Evolutionary conservation across 176 grass and related monocot species (phyloP).

Genomic region (Elaeis guineensis): DNA sequence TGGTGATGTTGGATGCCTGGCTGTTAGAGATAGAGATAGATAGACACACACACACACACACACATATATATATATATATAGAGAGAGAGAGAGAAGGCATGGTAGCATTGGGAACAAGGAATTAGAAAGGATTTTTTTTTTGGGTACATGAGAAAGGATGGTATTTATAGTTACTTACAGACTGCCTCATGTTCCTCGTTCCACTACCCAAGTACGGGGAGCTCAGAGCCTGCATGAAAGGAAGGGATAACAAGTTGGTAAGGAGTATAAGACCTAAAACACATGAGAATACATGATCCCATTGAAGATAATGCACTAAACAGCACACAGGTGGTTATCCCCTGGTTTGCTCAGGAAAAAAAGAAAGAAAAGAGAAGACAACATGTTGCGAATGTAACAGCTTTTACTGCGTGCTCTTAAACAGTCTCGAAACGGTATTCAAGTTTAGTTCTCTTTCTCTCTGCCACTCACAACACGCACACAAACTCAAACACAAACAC

Average conservation of each 20-base stretch:
- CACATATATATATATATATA: constrained; percentile 22
- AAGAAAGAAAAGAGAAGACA: too few relatives aligned
- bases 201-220: constrained; percentile 51
- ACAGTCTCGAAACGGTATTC: constrained; percentile 8
- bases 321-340: constrained; percentile 1
- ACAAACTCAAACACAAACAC: background rate
- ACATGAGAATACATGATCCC: constrained; percentile 5
- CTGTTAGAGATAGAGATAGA: background rate
- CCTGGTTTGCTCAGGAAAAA: too few relatives aligned
- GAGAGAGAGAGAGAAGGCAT: constrained; percentile 6
- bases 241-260: constrained; percentile 8
- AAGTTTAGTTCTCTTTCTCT: constrained; percentile 46
- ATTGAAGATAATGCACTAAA: constrained; percentile 31
- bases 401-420: constrained; percentile 37
- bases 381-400: constrained; percentile 13
- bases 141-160: too few relatives aligned
- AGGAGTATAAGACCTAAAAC: constrained; percentile 21
- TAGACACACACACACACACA: background rate
- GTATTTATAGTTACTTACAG: constrained; percentile 2
- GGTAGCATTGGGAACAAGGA: too few relatives aligned
- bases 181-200: constrained; percentile 24
- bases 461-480: constrained; percentile 7
- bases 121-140: too few relatives aligned
- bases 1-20: background rate
- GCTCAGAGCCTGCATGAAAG: constrained; percentile 69